Evolutionary conservation across 2,329 filamentous ascomycete genomes (phyloP), one percentile per base, ranked within the genome.

Genomic region (Falciphora oryzae): DNA sequence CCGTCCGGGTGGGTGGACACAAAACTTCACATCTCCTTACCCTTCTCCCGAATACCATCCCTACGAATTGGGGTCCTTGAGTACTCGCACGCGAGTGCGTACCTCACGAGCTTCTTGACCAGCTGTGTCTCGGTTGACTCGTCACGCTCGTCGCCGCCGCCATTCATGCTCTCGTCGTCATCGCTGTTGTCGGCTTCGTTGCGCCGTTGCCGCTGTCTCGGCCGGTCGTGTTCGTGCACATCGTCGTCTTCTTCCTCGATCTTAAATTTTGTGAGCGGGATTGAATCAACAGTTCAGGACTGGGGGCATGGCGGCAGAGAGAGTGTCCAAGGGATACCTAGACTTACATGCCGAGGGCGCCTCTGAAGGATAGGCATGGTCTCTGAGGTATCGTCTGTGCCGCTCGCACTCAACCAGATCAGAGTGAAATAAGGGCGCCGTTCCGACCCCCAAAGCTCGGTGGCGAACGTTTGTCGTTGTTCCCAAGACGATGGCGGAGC

Each of bases 21-120:
- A 35, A 18, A 25, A 18, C 22, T 10, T 14, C 22, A 16, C 50
- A 31, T 10, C n/a, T 29, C 53, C 70, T 67, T 67, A 88, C 86
- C 86, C 77, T 86, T 85, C 62, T 89, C 86, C 66, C 81, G 82
- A 59, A 90, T 87, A 38, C 85, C 87, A 28, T 86, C 82, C 68
- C 87, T 78, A 63, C 81, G 80, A 59, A 90, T 88, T 0, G 82
- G 79, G 56, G 81, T 80, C 63, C 87, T 79, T 13, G 86, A 83
- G 67, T 83, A 88, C 71, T 90, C 87, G 74, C 87, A 89, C 5
- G 87, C 85, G 29, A 90, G 74, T 4, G 85, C 86, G 69, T 89
- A 89, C 63, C 88, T 83, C n/a, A 90, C 81, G n/a, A 90, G 75
- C 71, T 87, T 89, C 75, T 88, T 89, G 50, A 85, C 82, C 44